phyloP scores from a whole-genome alignment of 345 rosid genomes.

The Acer yangbiense region DNA sequence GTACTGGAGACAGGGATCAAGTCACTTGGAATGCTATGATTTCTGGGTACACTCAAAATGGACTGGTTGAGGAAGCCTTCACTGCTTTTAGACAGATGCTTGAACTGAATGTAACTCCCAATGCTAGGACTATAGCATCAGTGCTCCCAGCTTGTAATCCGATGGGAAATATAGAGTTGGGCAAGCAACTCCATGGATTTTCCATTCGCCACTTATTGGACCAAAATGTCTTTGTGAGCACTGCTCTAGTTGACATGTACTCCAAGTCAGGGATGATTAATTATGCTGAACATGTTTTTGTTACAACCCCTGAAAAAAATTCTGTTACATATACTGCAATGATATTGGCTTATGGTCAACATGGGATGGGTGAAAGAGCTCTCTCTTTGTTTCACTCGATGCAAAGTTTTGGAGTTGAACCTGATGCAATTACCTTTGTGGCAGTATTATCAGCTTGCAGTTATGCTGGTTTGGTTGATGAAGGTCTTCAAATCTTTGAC shows the following conservation, averaged over 20 bases:
- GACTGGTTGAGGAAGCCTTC: slow-evolving; percentile 59
- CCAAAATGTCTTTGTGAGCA: slow-evolving; percentile 67
- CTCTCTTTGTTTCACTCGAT: slow-evolving; percentile 73
- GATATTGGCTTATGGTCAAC: slow-evolving; percentile 85
- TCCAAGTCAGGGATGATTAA: slow-evolving; percentile 73
- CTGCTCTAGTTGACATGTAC: slow-evolving; percentile 85
- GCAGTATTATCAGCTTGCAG: slow-evolving; percentile 86
- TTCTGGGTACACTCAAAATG: slow-evolving; percentile 80
- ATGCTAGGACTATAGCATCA: slow-evolving; percentile 74
- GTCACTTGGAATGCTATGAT: slow-evolving; percentile 93
- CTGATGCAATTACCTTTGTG: slow-evolving; percentile 74
- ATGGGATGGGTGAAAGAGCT: slow-evolving; percentile 81
- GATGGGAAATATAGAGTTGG: slow-evolving; percentile 59
- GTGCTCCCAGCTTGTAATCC: slow-evolving; percentile 79
- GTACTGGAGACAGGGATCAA: slow-evolving; percentile 50
- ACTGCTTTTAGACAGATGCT: slow-evolving; percentile 58
- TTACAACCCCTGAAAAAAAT: slow-evolving; percentile 50
- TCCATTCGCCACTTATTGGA: slow-evolving; percentile 64
- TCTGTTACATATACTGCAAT: slow-evolving; percentile 81
- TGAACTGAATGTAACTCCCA: slow-evolving; percentile 58
- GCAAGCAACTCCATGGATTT: slow-evolving; percentile 81
- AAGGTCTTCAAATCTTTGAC: slow-evolving; percentile 70
- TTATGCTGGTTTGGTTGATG: slow-evolving; percentile 72
- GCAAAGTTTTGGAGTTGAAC: slow-evolving; percentile 48
- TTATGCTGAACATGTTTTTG: slow-evolving; percentile 65